A percentile compares a stretch with the other conserved stretches of the same genome.
Conservation (phyloP, 106 monocot species). For the Allium sativum region DNA sequence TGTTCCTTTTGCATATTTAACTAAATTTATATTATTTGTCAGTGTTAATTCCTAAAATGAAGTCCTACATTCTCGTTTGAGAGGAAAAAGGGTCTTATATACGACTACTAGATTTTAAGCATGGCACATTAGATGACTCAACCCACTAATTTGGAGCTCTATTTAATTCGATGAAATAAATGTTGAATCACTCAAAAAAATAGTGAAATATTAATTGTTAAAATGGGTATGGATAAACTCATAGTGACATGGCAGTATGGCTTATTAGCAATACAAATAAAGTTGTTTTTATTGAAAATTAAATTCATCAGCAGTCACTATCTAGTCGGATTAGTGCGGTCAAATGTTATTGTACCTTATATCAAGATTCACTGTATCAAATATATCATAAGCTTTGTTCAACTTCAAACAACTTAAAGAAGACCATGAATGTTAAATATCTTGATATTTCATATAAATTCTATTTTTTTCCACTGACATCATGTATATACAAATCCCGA, state of each 20-base stretch:
- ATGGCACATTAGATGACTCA: not conserved
- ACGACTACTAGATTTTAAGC: not conserved
- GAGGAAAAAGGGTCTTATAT: not conserved
- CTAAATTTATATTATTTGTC: not conserved
- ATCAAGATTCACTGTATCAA: not conserved
- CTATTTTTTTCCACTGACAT: not conserved
- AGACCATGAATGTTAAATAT: not conserved
- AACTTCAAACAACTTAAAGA: not conserved
- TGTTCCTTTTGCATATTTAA: not conserved
- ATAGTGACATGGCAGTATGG: too few species aligned
- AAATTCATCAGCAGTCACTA: not conserved
- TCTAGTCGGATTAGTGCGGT: not conserved
- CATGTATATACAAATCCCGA: not conserved
- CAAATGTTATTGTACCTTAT: not conserved
- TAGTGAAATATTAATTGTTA: too few species aligned
- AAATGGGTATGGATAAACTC: too few species aligned
- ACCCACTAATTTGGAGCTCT: not conserved
- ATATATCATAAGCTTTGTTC: not conserved
- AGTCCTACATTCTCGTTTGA: not conserved
- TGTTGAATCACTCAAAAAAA: too few species aligned
- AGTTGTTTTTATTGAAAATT: too few species aligned
- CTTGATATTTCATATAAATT: not conserved
- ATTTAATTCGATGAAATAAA: not conserved
- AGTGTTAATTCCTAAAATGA: not conserved
- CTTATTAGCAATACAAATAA: too few species aligned